These are phyloP conservation scores for Macrocystidia cucumis DNA, from an alignment of 1,284 basidiomycete genomes.

Conservation along the genomic window DNA sequence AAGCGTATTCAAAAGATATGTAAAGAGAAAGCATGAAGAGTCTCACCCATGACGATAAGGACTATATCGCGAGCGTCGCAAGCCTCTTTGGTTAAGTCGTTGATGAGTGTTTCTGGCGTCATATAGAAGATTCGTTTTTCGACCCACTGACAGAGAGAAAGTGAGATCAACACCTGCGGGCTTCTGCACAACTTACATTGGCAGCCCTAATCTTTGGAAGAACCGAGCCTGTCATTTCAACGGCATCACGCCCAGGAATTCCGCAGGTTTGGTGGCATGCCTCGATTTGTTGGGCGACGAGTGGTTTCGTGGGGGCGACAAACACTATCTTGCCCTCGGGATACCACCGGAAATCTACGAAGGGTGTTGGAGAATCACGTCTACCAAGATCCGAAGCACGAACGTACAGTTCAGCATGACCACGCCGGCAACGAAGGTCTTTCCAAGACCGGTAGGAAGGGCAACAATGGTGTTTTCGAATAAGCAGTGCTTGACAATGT, in stretches of 20 bases:
- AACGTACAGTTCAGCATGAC: conserved; percentile 89
- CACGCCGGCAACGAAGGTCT: conserved; percentile 97
- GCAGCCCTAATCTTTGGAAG: too few species aligned
- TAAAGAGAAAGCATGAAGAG: conserved; percentile 2
- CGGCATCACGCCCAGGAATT: conserved; percentile 82
- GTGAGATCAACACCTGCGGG: not conserved
- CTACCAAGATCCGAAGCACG: conserved; percentile 3
- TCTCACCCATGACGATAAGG: conserved; percentile 72
- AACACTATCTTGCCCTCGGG: conserved; percentile 93
- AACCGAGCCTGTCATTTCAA: conserved; percentile 82
- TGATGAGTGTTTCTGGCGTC: conserved; percentile 94
- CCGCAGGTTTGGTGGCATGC: conserved; percentile 94
- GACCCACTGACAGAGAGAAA: conserved; percentile 48
- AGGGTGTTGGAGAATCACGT: not conserved
- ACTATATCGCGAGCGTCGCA: conserved; percentile 79
- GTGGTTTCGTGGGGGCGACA: conserved; percentile 91
- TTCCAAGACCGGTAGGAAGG: conserved; percentile 93
- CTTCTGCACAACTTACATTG: not conserved
- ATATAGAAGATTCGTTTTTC: conserved; percentile 94
- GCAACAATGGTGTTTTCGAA: conserved; percentile 95
- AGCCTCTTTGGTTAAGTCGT: conserved; percentile 71
- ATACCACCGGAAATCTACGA: conserved; percentile 85
- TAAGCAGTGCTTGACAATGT: conserved; percentile 83
- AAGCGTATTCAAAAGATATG: conserved; percentile 6
- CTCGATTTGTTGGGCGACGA: conserved; percentile 91